phyloP scores from a whole-genome alignment of 352 stramenopile genomes.

The Globisporangium canariense region DNA sequence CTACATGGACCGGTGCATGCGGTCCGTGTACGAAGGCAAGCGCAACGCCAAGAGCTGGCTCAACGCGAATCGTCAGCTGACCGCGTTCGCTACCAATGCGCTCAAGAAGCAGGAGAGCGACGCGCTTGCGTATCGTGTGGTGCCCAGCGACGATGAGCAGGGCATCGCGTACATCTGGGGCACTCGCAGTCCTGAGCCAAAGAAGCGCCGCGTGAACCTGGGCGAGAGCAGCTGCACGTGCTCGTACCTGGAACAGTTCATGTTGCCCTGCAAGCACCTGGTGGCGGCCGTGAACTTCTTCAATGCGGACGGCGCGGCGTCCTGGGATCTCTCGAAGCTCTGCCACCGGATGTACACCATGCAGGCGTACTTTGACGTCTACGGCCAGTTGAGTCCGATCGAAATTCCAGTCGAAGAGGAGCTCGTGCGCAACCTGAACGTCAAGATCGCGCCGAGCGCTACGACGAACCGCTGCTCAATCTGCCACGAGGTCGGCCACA shows the following conservation, averaged over 20 bases:
- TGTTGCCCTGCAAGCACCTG: slow-evolving; percentile 39
- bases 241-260: slow-evolving; percentile 30
- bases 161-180: slow-evolving; percentile 42
- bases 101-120: slow-evolving; percentile 31
- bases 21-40: slow-evolving; percentile 36
- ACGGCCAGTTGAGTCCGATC: slow-evolving; percentile 24
- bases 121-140: slow-evolving; percentile 31
- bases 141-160: slow-evolving; percentile 34
- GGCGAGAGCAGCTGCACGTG: slow-evolving; percentile 32
- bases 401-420: slow-evolving; percentile 45
- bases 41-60: slow-evolving; percentile 29
- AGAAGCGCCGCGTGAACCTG: slow-evolving; percentile 40
- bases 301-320: slow-evolving; percentile 28
- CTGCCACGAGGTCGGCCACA: slow-evolving; percentile 42
- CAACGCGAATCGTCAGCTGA: slow-evolving; percentile 24
- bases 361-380: slow-evolving; percentile 28
- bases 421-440: slow-evolving; percentile 33
- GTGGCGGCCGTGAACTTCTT: slow-evolving; percentile 34
- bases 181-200: slow-evolving; percentile 21
- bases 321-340: slow-evolving; percentile 32
- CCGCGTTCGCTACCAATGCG: slow-evolving; percentile 30
- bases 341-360: slow-evolving; percentile 32
- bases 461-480: slow-evolving; percentile 34
- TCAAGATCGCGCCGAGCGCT: slow-evolving; percentile 28
- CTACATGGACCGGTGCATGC: slow-evolving; percentile 50